Evolutionary conservation across 345 rosid genomes (phyloP), one percentile per base, ranked within the genome.

Genomic region (Eucalyptus lansdowneana): DNA sequence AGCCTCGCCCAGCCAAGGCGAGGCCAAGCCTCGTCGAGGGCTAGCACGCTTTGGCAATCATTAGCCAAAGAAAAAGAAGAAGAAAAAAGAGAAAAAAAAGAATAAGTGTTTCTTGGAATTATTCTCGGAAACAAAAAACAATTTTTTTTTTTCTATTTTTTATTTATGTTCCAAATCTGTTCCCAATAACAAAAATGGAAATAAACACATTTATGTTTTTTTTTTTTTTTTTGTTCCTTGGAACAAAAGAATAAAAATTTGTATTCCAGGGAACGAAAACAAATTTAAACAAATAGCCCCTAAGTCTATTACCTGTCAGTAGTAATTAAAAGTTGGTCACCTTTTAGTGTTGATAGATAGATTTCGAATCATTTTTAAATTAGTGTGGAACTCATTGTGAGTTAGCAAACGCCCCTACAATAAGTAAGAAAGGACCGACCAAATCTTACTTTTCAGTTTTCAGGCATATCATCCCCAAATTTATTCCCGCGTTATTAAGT

Each of bases 181-280:
- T 13, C 0, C 0, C 0, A 0, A 1, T 6, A 49, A 4, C 6
- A 49, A 50, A 50, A 50, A 6, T 5, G 15, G 6, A 50, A 50
- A 50, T 1, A 50, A 13, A 50, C 3, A 0, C 2, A 0, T 47
- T 47, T 49, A 34, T 34, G 40, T 2, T 49, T 0, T 13, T 49
- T 0, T 13, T 49, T 13, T 13, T 49, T 49, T 50, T 50, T 13
- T 49, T 13, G 6, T 49, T 50, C 1, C 16, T 1, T 3, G 1
- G 6, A 50, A 50, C 6, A 13, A 50, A 50, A 50, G 50, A 50
- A 50, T 0, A 50, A 13, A 50, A 50, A 50, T 50, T 14, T 50
- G 6, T 50, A 5, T 50, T 50, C 6, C 0, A 0, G 2, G 3
- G 16, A 50, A 50, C 6, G 2, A 0, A 50, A 50, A 50, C 16